Base-by-base conservation (phyloP, 345 rosid species). In the Anacardium occidentale region DNA sequence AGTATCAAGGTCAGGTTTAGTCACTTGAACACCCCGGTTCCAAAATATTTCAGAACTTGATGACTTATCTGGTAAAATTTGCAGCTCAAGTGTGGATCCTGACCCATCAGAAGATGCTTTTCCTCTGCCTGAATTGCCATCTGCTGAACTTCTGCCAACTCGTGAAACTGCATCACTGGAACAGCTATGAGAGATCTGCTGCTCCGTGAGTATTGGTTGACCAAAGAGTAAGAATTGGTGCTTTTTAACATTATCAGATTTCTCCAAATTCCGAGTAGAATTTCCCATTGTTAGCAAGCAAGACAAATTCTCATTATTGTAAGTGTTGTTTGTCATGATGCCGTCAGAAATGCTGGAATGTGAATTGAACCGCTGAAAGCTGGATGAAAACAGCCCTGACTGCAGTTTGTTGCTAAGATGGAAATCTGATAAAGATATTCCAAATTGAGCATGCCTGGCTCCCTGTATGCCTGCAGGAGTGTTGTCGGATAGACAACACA, bases 381-480 rank as follows among this genome's bases (percentile, higher is more conserved):
- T 60, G 78, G 93, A 83, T 53, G 81, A 75, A 76, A 83, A 85
- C 80, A 82, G 84, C 64, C 88, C 88, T 51, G 86, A 71, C 71
- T 84, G 91, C 75, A 88, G 84, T 74, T 87, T 90, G 81, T 76
- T 85, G 85, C 55, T 83, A 74, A 81, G 87, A 83, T 85, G 86
- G 85, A 85, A 86, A 74, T 84, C 85, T 60, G 94, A 78, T 80
- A 88, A 79, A 83, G 93, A 82, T 83, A 84, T 73, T 79, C 94
- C 98, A 68, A 85, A 85, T 70, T 89, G 91, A 81, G 90, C 86
- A 83, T 95, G 99, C 99, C 99, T 95, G 99, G 99, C 94, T 92
- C 99, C 99, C 99, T 92, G 99, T 88, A 95, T 92, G 81, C 98
- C 86, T 83, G 94, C 94, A 89, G 98, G 89, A 90, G 91, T 77